Base-by-base conservation (phyloP, 352 stramenopile species). In the Plasmopara viticola region DNA sequence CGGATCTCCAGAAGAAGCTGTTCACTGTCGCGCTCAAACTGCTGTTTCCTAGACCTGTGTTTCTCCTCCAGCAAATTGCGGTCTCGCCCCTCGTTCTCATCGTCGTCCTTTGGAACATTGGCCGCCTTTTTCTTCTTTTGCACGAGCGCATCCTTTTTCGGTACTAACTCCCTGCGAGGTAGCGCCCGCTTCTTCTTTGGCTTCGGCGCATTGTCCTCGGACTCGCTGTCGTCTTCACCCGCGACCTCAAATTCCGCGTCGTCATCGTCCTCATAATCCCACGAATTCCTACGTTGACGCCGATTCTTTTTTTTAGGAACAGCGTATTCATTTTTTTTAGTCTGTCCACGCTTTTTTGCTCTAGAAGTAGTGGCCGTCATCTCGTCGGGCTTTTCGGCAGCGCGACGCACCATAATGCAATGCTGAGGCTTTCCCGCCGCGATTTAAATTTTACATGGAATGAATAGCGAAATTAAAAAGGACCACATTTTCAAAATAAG, bases 11-110 rank as follows among this genome's bases (percentile, higher is more conserved):
- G 45, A 34, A 93, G 60, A 56, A 93, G 42, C 28, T 70, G 62
- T 53, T 85, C 76, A 17, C 68, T 78, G 56, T 93, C 79, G 9
- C 53, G 66, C 51, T 87, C 72, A n/a, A 67, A 76, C 40, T 87
- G 66, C 66, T 82, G 54, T 51, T 69, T 75, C 51, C 81, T 68
- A 39, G 47, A 62, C 12, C 74, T 58, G 42, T 84, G 75, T 51
- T 82, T 84, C 41, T 81, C 61, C 45, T 68, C 55, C 42, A 72
- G 20, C 25, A 44, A 17, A 12, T 44, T 31, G 4, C 41, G 45
- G 5, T 62, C 61, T 29, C 54, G 33, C 14, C 62, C 58, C 10
- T 58, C 41, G 17, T 62, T 53, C 8, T 62, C 53, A 4, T 62
- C 50, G 12, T 50, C 39, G 5, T 53, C 39, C 29, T 47, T 45